Percentiles rank a stretch among this genome's conserved stretches.
Evolutionary conservation across 345 rosid species (phyloP).

Genomic region (Hypericum perforatum): DNA sequence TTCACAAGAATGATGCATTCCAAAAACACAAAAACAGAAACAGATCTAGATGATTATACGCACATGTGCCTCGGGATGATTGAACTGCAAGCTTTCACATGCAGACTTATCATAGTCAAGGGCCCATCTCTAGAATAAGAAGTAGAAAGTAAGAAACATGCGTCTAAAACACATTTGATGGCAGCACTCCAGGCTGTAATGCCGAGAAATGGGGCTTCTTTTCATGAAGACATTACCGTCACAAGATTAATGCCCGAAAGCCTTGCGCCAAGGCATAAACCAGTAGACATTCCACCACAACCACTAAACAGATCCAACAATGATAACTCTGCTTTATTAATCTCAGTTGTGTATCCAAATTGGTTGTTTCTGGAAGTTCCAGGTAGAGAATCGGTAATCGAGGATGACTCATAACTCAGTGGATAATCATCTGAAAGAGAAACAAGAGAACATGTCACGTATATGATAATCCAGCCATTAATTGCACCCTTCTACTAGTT

Average conservation of each 20-base stretch:
- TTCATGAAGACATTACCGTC: conserved; percentile 47
- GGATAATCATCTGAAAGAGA: too few relatives aligned
- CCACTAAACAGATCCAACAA: conserved; percentile 87
- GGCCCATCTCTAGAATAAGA: conserved; percentile 70
- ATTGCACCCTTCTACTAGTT: too few relatives aligned
- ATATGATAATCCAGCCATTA: too few relatives aligned
- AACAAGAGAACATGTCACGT: too few relatives aligned
- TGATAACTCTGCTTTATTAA: conserved; percentile 31
- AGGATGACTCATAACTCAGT: too few relatives aligned
- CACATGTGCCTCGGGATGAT: conserved; percentile 78
- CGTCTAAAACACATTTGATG: conserved; percentile 8
- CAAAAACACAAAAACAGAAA: not conserved
- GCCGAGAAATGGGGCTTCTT: conserved; percentile 3
- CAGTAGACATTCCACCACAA: conserved; percentile 98
- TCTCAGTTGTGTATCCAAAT: conserved; percentile 22
- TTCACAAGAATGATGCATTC: conserved; percentile 1
- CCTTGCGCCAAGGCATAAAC: conserved; percentile 84
- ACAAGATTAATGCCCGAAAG: conserved; percentile 51
- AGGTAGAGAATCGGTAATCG: too few relatives aligned
- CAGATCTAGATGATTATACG: conserved; percentile 13
- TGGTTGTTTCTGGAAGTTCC: conserved; percentile 7
- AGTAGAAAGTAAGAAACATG: conserved; percentile 12
- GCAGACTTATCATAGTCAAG: conserved; percentile 63
- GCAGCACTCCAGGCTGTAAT: conserved; percentile 10
- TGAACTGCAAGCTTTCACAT: conserved; percentile 68